These are phyloP conservation scores for Kregervanrija fluxuum DNA, from an alignment of 805 yeast genomes.

Conservation along the genomic window DNA sequence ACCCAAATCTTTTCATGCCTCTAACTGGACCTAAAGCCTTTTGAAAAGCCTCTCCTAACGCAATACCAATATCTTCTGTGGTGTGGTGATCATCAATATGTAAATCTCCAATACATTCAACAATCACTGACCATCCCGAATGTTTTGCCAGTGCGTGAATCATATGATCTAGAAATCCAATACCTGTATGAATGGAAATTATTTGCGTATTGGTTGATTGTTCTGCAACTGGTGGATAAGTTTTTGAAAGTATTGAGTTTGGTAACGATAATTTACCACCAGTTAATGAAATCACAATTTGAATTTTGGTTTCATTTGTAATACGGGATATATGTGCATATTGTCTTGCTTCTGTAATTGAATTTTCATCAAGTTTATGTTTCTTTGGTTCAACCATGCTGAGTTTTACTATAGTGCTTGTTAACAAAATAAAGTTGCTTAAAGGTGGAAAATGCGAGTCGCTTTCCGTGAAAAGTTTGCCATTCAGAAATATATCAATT, in stretches of 20 bases:
- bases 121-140: slow-evolving; percentile 87
- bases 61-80: slow-evolving; percentile 92
- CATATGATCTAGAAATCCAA: slow-evolving; percentile 97
- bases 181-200: slow-evolving; percentile 80
- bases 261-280: slow-evolving; percentile 74
- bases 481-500: background rate
- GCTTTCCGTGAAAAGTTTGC: background rate
- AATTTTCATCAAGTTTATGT: slow-evolving; percentile 8
- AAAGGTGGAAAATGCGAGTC: background rate
- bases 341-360: slow-evolving; percentile 14
- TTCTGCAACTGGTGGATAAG: slow-evolving; percentile 10
- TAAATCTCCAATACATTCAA: slow-evolving; percentile 89
- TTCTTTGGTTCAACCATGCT: slow-evolving; percentile 1
- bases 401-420: background rate
- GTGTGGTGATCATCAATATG: slow-evolving; percentile 97
- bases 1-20: slow-evolving; percentile 90
- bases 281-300: slow-evolving; percentile 72
- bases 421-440: background rate
- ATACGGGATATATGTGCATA: slow-evolving; percentile 51
- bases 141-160: slow-evolving; percentile 95
- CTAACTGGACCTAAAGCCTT: slow-evolving; percentile 81
- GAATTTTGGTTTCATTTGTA: slow-evolving; percentile 93
- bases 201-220: slow-evolving; percentile 66
- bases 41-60: slow-evolving; percentile 84
- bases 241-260: slow-evolving; percentile 43